These are phyloP conservation scores for Fibroporia radiculosa DNA, from an alignment of 768 basidiomycete genomes.

Conservation along the genomic window DNA sequence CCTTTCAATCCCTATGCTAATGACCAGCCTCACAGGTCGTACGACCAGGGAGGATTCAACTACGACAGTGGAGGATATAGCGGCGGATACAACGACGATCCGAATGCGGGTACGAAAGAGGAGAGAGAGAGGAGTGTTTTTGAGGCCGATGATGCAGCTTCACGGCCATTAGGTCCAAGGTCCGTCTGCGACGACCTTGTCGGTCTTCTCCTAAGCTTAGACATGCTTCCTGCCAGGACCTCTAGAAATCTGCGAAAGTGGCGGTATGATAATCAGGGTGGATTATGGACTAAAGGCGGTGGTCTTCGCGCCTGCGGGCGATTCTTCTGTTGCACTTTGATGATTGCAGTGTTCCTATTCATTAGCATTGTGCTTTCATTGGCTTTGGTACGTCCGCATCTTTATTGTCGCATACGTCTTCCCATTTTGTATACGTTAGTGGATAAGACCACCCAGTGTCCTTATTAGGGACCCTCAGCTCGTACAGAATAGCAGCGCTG, in stretches of 20 bases:
- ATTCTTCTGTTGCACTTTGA: conserved; percentile 70
- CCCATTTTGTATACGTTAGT: conserved; percentile 34
- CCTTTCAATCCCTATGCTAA: conserved; percentile 40
- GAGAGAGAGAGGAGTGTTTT: conserved; percentile 13
- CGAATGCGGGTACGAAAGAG: conserved; percentile 13
- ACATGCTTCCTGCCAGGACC: conserved; percentile 10
- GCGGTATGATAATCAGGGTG: conserved; percentile 50
- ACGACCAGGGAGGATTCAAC: conserved; percentile 39
- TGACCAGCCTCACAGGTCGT: conserved; percentile 40
- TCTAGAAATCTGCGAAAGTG: conserved; percentile 18
- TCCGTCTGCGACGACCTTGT: conserved; percentile 4
- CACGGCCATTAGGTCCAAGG: conserved; percentile 16
- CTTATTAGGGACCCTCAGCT: conserved; percentile 35
- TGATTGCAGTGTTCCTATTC: conserved; percentile 57
- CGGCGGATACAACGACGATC: conserved; percentile 21
- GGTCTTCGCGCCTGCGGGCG: conserved; percentile 53
- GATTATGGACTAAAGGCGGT: conserved; percentile 65
- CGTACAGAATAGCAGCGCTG: conserved; percentile 29
- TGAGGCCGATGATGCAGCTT: conserved; percentile 14
- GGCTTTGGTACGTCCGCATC: conserved; percentile 44
- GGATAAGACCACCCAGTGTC: conserved; percentile 69
- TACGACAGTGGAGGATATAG: conserved; percentile 6
- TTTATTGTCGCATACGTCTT: neutral
- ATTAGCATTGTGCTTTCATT: conserved; percentile 60
- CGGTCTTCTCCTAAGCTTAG: neutral